Conservation (phyloP, 352 stramenopile genomes). For the Globisporangium carolinianum region DNA sequence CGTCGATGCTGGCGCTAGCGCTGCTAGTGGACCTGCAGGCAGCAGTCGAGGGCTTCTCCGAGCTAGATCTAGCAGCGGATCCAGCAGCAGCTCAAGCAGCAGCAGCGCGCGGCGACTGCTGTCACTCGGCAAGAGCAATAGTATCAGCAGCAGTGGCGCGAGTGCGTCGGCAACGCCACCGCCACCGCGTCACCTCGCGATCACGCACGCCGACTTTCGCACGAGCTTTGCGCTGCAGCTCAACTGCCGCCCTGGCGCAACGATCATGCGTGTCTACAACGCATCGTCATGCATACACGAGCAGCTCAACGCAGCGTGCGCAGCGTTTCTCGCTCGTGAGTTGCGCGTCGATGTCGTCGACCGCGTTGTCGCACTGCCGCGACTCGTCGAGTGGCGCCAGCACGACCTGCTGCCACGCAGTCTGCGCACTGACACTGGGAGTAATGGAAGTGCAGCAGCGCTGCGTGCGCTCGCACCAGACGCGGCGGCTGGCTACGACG, state of each 20-base stretch:
- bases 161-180: neutral
- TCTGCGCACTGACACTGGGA: neutral
- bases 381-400: constrained; percentile 58
- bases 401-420: constrained; percentile 15
- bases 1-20: constrained; percentile 2
- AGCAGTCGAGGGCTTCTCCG: constrained; percentile 10
- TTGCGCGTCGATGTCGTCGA: constrained; percentile 29
- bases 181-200: constrained; percentile 27
- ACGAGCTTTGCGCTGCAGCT: constrained; percentile 84
- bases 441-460: neutral
- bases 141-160: neutral
- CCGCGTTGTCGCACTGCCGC: constrained; percentile 44
- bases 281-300: constrained; percentile 32
- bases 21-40: constrained; percentile 1
- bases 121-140: constrained; percentile 22
- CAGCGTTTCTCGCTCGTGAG: constrained; percentile 31
- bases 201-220: constrained; percentile 59
- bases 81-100: neutral
- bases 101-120: constrained; percentile 16
- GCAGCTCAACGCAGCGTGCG: constrained; percentile 67
- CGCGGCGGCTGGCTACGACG: constrained; percentile 10
- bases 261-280: constrained; percentile 71
- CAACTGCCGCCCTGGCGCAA: constrained; percentile 29
- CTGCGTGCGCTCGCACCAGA: constrained; percentile 6
- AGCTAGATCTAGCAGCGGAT: too few relatives aligned